Conservation (phyloP, 192 early-diverging fungal species). For the Paraglomus occultum region DNA sequence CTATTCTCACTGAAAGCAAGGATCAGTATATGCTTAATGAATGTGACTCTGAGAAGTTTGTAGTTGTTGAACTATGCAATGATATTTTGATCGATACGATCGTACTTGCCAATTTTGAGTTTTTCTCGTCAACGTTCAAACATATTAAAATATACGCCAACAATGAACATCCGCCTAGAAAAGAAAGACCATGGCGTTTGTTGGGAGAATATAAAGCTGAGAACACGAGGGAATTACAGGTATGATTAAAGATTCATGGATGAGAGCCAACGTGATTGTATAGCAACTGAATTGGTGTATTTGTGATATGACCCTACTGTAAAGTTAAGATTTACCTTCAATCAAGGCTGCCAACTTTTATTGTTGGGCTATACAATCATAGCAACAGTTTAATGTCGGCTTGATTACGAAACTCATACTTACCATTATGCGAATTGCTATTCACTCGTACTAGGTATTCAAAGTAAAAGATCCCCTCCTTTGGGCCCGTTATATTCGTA, state of each 20-base stretch:
- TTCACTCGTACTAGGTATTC: constrained; percentile 63
- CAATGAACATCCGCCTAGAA: constrained; percentile 72
- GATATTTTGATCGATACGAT: constrained; percentile 89
- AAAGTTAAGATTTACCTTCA: background rate
- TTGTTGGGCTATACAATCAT: background rate
- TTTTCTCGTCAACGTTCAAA: constrained; percentile 93
- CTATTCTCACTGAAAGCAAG: constrained; percentile 87
- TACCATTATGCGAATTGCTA: too few species aligned
- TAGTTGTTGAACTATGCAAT: constrained; percentile 94
- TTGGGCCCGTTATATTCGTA: constrained; percentile 83
- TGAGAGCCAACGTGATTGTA: too few species aligned
- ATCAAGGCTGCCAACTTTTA: background rate
- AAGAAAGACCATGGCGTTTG: constrained; percentile 70
- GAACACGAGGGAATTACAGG: constrained; percentile 86
- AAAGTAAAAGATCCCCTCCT: constrained; percentile 67
- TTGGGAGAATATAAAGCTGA: constrained; percentile 82
- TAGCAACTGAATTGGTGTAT: too few species aligned
- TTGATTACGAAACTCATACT: constrained; percentile 1
- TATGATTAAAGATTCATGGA: constrained; percentile 58
- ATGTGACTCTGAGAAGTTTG: constrained; percentile 79
- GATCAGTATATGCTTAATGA: constrained; percentile 96
- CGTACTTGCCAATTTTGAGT: constrained; percentile 93
- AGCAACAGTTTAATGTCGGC: background rate
- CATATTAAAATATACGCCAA: constrained; percentile 79
- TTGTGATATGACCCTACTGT: constrained; percentile 61